Conservation (phyloP, 176 grass and related monocot species). For the Triticum turgidum region DNA sequence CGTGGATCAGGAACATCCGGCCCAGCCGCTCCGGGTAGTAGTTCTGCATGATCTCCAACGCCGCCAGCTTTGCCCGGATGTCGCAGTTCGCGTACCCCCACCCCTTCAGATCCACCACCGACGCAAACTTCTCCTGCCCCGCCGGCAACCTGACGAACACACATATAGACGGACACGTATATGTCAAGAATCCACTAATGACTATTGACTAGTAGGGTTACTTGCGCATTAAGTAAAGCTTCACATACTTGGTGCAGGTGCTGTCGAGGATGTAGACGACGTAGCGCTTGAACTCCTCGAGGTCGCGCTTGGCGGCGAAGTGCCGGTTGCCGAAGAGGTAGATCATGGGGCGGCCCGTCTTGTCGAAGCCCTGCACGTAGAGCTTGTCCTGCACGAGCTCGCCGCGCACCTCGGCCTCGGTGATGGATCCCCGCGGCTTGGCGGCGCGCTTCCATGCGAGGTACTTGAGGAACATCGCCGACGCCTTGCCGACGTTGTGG, state of each 20-base stretch:
- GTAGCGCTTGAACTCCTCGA: conserved; percentile 67
- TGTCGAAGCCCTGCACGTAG: conserved; percentile 55
- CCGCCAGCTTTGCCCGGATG: conserved; percentile 53
- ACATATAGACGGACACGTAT: not conserved
- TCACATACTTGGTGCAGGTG: conserved; percentile 23
- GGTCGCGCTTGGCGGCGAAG: conserved; percentile 26
- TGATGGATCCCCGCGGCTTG: conserved; percentile 46
- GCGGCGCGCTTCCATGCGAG: conserved; percentile 53
- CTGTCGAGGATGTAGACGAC: conserved; percentile 46
- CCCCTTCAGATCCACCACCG: conserved; percentile 56
- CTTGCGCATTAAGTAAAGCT: no score
- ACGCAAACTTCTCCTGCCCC: conserved; percentile 58
- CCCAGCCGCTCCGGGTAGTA: conserved; percentile 74
- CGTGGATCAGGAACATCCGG: conserved; percentile 52
- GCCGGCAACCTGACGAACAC: conserved; percentile 31
- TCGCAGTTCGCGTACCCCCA: conserved; percentile 77
- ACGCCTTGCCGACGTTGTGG: conserved; percentile 49
- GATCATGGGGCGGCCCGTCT: conserved; percentile 33
- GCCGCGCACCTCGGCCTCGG: conserved; percentile 40
- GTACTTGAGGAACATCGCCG: conserved; percentile 57
- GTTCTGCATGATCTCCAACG: conserved; percentile 77
- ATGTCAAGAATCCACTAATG: not conserved
- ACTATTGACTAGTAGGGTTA: no score
- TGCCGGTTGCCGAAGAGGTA: conserved; percentile 47
- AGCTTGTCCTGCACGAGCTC: conserved; percentile 63